Base-by-base conservation (phyloP, 2,329 filamentous ascomycete species). In the Thelonectria blattea region DNA sequence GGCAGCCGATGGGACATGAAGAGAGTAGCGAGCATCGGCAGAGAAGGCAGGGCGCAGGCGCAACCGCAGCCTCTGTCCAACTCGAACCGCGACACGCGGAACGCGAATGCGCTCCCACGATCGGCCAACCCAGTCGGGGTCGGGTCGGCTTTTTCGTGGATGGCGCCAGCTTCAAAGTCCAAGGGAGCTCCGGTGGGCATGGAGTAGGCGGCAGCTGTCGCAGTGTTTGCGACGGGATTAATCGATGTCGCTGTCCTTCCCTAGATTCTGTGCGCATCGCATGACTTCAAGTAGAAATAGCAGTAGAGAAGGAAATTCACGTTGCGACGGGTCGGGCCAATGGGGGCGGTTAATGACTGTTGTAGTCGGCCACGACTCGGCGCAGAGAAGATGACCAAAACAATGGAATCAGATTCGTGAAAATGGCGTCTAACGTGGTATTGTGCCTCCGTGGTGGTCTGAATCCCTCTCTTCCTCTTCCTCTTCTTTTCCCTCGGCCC, bases 61-160 rank as follows among this genome's bases (percentile, higher is more conserved):
- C 50, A 64, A 30, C 43, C 60, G n/a, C 67, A 78, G 62, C 70
- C 69, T 52, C 78, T 53, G 17, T 22, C 67, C 76, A 76, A 62
- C 56, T 30, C 27, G 27, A 30, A 30, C 27, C 27, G 27, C 27
- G 27, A 30, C 27, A 30, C 27, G 27, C 71, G 73, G 58, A 79
- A 75, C 54, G 71, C 74, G 39, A 73, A 79, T 43, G 70, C 76
- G 17, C 72, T 80, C n/a, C 79, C 85, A 15, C 84, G 87, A 58
- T 83, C 87, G 7, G 82, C 87, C 32, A 98, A 98, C 72, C 94
- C 95, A 0, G 86, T 97, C 17, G 94, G 94, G 9, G 91, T 91
- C n/a, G 94, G 91, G 14, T 95, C 92, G 60, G 94, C 94, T 3
- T 98, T 98, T 79, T 89, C 91, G 12, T 98, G 93, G 93, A 89